Conservation (phyloP, 1,284 basidiomycete species). For the Peniophora sp. region DNA sequence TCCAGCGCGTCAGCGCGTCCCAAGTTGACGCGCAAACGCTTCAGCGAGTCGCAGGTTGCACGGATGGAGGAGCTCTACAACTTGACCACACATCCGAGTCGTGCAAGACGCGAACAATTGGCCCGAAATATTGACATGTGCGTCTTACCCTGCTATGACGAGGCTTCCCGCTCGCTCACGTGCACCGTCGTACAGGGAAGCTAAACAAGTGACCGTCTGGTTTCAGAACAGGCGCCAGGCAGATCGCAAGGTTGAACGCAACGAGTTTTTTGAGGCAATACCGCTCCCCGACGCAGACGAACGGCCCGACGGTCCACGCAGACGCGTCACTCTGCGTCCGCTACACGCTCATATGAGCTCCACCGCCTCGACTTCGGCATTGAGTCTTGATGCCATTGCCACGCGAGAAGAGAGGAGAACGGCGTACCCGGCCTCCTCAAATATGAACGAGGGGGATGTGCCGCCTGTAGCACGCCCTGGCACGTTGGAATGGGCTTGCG, state of each 20-base stretch:
- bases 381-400: conserved; percentile 50
- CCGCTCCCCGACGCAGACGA: conserved; percentile 20
- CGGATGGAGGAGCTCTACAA: conserved; percentile 68
- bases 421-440: conserved; percentile 17
- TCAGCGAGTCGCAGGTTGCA: conserved; percentile 58
- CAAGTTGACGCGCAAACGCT: conserved; percentile 59
- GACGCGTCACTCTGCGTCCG: conserved; percentile 5
- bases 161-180: conserved; percentile 7
- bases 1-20: conserved; percentile 5
- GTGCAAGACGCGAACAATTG: conserved; percentile 59
- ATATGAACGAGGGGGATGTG: conserved; percentile 26
- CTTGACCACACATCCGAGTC: conserved; percentile 59
- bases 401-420: conserved; percentile 18
- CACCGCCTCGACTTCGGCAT: conserved; percentile 19
- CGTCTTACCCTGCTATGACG: conserved; percentile 19
- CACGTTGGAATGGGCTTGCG: conserved; percentile 21
- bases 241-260: conserved; percentile 53
- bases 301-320: conserved; percentile 20
- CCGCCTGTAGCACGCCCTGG: conserved; percentile 41
- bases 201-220: conserved; percentile 74
- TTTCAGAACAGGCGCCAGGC: conserved; percentile 78
- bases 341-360: conserved; percentile 12
- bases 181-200: conserved; percentile 40
- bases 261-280: conserved; percentile 16
- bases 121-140: conserved; percentile 56